phyloP scores from a whole-genome alignment of 2,329 filamentous ascomycete species.

The Neonectria punicea region DNA sequence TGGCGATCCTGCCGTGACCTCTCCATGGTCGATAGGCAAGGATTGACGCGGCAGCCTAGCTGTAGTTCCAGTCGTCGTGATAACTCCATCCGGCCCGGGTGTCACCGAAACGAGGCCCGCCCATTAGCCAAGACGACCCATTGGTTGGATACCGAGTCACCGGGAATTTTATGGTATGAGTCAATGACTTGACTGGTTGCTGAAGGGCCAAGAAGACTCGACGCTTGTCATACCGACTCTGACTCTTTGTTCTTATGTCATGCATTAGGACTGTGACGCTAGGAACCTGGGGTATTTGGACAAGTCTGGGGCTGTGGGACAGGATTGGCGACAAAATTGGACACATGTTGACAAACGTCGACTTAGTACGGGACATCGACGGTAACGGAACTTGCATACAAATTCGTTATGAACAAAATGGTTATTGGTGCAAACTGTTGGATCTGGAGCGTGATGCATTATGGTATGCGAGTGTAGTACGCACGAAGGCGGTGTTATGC shows the following conservation, averaged over 20 bases:
- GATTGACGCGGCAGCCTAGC: neutral
- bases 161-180: neutral
- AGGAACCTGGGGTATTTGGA: slow-evolving; percentile 11
- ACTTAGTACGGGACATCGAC: neutral
- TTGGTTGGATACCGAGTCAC: neutral
- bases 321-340: neutral
- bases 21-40: too few relatives aligned
- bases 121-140: neutral
- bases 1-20: neutral
- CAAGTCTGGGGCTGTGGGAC: slow-evolving; percentile 12
- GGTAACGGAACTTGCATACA: neutral
- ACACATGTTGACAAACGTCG: too few relatives aligned
- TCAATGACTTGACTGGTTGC: slow-evolving; percentile 4
- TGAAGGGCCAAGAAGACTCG: neutral
- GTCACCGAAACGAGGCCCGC: neutral
- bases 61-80: neutral
- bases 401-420: neutral
- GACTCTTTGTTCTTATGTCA: slow-evolving; percentile 8
- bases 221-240: neutral
- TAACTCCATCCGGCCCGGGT: neutral
- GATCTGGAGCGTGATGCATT: neutral
- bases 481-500: neutral
- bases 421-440: neutral
- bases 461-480: neutral
- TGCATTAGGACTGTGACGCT: slow-evolving; percentile 18